Evolutionary conservation across 306 rosid species (phyloP), one percentile per base, ranked within the genome.

Genomic region (Corylus avellana): DNA sequence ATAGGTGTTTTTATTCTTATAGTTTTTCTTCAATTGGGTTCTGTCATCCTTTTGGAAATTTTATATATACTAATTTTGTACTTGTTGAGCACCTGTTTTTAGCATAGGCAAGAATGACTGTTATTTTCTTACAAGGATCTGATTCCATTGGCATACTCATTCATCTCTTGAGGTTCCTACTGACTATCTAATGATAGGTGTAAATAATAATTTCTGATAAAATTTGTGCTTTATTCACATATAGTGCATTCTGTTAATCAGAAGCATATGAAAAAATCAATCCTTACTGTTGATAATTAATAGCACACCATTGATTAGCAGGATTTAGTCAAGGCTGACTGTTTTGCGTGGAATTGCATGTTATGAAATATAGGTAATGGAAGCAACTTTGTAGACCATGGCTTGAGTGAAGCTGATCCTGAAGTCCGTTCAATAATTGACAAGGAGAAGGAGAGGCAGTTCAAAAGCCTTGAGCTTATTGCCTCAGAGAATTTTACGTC

Each of bases 401-500:
- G 89, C 53, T 85, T 95, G 85, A 81, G 84, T 76, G 99, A 93
- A 82, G 94, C 87, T 32, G 98, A 95, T 90, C 94, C 97, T 55
- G 98, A 89, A 80, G 98, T 95, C 53, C 79, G 62, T 72, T 71
- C 70, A 44, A 95, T 95, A 78, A 85, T 95, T 46, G 56, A 75
- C 62, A 90, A 87, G 85, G 99, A 95, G 80, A 95, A 95, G 86
- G 82, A 86, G 12, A 80, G 98, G 7, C 98, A 95, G 76, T 91
- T 89, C 80, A 95, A 76, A 79, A 95, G 98, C 81, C 94, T 95
- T 48, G 98, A 95, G 86, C 98, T 91, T 79, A 95, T 95, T 90
- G 98, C 98, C 76, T 95, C 98, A 0, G 98, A 95, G 84, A 95
- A 95, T 84, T 95, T 88, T 77, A 93, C 98, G 10, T 92, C 94